Evolutionary conservation across 148 eudicot genomes (phyloP).

Genomic region (Fallopia convolvulus): DNA sequence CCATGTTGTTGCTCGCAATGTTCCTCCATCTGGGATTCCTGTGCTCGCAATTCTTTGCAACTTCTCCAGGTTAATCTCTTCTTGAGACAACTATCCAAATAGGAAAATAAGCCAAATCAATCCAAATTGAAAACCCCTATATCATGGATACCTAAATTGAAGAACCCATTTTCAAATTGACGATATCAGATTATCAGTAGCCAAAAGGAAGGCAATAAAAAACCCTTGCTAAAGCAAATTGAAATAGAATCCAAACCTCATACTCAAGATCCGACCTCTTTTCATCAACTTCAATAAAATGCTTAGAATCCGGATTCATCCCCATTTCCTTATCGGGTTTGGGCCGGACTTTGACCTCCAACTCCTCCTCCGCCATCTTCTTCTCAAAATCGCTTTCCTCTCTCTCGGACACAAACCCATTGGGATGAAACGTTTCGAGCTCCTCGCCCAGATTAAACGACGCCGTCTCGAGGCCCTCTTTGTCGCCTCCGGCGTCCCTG

Average conservation of each 20-base stretch:
- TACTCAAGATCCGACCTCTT: constrained; percentile 56
- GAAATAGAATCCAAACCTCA: constrained; percentile 30
- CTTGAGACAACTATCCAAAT: constrained; percentile 35
- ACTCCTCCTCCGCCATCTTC: constrained; percentile 15
- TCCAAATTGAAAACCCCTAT: not conserved
- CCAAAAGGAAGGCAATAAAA: too few relatives aligned
- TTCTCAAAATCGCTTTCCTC: constrained; percentile 9
- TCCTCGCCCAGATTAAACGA: constrained; percentile 33
- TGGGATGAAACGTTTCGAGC: constrained; percentile 35
- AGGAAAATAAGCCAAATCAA: not conserved
- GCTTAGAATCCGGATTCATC: constrained; percentile 16
- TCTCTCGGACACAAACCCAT: constrained; percentile 19
- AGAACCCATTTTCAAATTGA: not conserved
- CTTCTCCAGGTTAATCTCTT: constrained; percentile 57
- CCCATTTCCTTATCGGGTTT: constrained; percentile 23
- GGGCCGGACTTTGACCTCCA: constrained; percentile 16
- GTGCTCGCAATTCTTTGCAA: constrained; percentile 49
- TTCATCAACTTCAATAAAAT: constrained; percentile 29
- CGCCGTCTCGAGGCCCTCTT: constrained; percentile 10
- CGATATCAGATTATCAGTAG: too few relatives aligned
- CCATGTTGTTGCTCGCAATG: constrained; percentile 53
- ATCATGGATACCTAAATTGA: too few relatives aligned
- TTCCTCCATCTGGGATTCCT: constrained; percentile 51
- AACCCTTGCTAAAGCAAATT: not conserved
- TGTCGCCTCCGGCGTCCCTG: constrained; percentile 8